Evolutionary conservation across 1,284 basidiomycete genomes (phyloP).

Genomic region (Malassezia obtusa): DNA sequence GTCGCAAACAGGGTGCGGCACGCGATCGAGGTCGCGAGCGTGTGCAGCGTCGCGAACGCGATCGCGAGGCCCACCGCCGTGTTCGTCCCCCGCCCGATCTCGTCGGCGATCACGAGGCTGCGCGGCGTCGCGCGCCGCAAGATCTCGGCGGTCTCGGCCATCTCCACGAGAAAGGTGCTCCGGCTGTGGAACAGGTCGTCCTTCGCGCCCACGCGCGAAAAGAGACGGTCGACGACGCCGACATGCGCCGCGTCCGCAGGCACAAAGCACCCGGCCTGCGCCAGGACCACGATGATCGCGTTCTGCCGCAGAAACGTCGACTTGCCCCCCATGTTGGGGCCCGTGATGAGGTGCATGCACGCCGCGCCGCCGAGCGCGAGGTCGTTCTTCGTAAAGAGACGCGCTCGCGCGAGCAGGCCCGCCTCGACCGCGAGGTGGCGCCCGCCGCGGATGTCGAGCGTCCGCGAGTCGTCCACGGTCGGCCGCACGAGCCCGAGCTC

Average conservation of each 20-base stretch:
- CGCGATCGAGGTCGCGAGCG: constrained; percentile 63
- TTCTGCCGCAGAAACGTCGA: constrained; percentile 84
- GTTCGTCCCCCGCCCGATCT: constrained; percentile 89
- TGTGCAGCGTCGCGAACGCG: constrained; percentile 78
- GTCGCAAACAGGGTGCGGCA: constrained; percentile 87
- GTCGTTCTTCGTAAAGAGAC: constrained; percentile 58
- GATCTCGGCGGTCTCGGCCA: constrained; percentile 52
- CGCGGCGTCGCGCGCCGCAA: constrained; percentile 58
- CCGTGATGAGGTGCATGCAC: constrained; percentile 71
- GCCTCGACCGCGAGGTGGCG: constrained; percentile 88
- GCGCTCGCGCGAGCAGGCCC: constrained; percentile 60
- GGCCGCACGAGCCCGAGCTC: constrained; percentile 73
- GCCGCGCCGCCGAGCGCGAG: constrained; percentile 57
- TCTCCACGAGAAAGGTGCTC: constrained; percentile 74
- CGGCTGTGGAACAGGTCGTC: constrained; percentile 87
- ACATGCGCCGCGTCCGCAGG: constrained; percentile 70
- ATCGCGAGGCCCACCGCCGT: constrained; percentile 83
- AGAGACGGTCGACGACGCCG: constrained; percentile 80
- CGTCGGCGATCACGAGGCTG: constrained; percentile 50
- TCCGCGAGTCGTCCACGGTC: constrained; percentile 54
- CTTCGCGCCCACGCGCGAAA: constrained; percentile 87
- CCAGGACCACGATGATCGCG: constrained; percentile 79
- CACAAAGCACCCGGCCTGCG: constrained; percentile 84
- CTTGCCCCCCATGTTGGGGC: constrained; percentile 91
- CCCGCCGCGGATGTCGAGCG: constrained; percentile 62